Percentiles rank a stretch among this genome's conserved stretches.
Evolutionary conservation across 129 eudicot genomes (phyloP).

Genomic region (Mikania micrantha): DNA sequence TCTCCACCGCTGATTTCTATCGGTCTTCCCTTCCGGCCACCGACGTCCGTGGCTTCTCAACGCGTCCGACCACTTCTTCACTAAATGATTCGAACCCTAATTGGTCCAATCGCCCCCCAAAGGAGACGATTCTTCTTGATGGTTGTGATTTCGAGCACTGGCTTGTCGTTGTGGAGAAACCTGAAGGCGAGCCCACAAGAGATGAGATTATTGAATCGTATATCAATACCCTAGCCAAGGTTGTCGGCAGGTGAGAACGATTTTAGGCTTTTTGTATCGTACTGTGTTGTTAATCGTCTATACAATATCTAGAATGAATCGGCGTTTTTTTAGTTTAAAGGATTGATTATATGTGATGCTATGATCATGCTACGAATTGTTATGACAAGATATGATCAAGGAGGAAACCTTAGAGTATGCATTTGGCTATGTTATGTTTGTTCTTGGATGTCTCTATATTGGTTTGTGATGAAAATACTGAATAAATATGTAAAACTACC

Average conservation of each 20-base stretch:
- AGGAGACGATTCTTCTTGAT: constrained; percentile 85
- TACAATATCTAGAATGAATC: background rate
- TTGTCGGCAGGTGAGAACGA: constrained; percentile 59
- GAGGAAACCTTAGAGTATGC: too few species aligned
- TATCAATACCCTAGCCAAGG: constrained; percentile 60
- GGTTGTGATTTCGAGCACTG: constrained; percentile 98
- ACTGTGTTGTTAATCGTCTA: too few species aligned
- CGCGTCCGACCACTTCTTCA: constrained; percentile 55
- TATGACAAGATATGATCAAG: too few species aligned
- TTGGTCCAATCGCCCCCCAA: constrained; percentile 89
- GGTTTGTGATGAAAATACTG: too few species aligned
- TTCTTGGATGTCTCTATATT: too few species aligned
- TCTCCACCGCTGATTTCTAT: constrained; percentile 27
- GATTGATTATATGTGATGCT: background rate
- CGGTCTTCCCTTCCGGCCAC: constrained; percentile 23
- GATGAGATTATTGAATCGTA: constrained; percentile 75
- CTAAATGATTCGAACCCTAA: constrained; percentile 83
- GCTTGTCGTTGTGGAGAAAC: constrained; percentile 79
- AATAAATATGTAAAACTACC: too few species aligned
- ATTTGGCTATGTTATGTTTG: too few species aligned
- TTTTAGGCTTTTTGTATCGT: background rate
- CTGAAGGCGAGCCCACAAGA: constrained; percentile 67
- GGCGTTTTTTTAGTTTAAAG: background rate
- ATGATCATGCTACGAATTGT: background rate
- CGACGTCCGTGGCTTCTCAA: constrained; percentile 40